Percentiles rank a stretch among this genome's conserved stretches.
phyloP scores from a whole-genome alignment of 1,284 basidiomycete genomes.

The Puccinia triticina region DNA sequence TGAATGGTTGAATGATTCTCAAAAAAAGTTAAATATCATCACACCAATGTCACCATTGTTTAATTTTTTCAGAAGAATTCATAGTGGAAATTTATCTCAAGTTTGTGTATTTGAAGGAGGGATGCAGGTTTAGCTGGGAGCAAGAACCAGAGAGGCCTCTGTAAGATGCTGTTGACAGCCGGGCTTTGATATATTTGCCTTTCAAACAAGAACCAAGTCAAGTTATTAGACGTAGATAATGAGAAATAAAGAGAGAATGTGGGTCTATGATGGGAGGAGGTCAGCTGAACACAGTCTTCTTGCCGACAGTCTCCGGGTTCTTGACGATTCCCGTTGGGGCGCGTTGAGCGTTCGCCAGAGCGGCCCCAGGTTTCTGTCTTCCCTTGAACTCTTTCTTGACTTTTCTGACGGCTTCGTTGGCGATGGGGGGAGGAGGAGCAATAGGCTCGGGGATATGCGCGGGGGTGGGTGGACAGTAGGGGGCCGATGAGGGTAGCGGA shows the following conservation, averaged over 20 bases:
- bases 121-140: too few species aligned
- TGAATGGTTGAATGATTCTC: too few species aligned
- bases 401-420: not conserved
- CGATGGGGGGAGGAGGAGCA: not conserved
- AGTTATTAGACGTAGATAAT: too few species aligned
- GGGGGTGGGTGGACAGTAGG: not conserved
- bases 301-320: slow-evolving; percentile 22
- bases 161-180: not conserved
- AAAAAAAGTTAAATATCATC: too few species aligned
- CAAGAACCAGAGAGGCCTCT: too few species aligned
- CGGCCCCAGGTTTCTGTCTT: slow-evolving; percentile 47
- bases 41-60: too few species aligned
- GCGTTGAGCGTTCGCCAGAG: slow-evolving; percentile 42
- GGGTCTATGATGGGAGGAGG: too few species aligned
- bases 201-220: not conserved
- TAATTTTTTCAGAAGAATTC: too few species aligned
- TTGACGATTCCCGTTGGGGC: slow-evolving; percentile 46
- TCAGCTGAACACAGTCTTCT: slow-evolving; percentile 18
- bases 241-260: too few species aligned
- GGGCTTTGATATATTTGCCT: not conserved
- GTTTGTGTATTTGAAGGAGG: too few species aligned
- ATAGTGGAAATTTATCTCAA: too few species aligned
- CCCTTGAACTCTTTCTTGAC: slow-evolving; percentile 31
- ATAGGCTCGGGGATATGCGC: not conserved
- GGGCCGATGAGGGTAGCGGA: not conserved